Evolutionary conservation across 495 filamentous ascomycete species (phyloP).

Genomic region (Aspergillus ellipticus): DNA sequence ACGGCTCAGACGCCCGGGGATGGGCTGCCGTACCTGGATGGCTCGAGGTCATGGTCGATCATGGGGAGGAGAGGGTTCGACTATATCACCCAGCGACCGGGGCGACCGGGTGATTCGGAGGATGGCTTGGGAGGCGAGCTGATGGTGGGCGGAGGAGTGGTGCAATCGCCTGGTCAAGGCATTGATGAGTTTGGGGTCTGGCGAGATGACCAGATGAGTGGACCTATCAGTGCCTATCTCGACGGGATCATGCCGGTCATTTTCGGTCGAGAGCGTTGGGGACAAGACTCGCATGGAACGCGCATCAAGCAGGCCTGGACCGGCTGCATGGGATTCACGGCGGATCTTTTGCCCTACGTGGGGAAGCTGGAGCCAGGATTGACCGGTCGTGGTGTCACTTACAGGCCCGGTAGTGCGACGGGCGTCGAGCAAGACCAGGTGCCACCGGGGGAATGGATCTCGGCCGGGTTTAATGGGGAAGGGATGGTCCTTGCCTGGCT

Average conservation of each 20-base stretch:
- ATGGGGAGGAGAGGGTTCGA: slow-evolving; percentile 66
- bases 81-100: slow-evolving; percentile 69
- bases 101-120: slow-evolving; percentile 11
- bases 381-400: neutral
- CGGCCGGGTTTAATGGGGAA: neutral
- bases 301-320: slow-evolving; percentile 66
- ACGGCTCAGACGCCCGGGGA: slow-evolving; percentile 58
- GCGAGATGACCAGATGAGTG: slow-evolving; percentile 28
- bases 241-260: slow-evolving; percentile 23
- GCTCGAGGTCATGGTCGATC: slow-evolving; percentile 35
- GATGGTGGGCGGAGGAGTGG: slow-evolving; percentile 63
- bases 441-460: neutral
- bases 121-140: slow-evolving; percentile 46
- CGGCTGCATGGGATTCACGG: slow-evolving; percentile 74
- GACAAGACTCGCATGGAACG: slow-evolving; percentile 27
- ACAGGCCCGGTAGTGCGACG: neutral
- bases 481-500: slow-evolving; percentile 1
- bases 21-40: slow-evolving; percentile 26
- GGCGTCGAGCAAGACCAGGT: neutral
- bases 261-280: slow-evolving; percentile 35
- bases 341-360: neutral
- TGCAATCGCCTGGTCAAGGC: slow-evolving; percentile 42
- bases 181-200: slow-evolving; percentile 43
- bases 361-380: neutral
- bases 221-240: slow-evolving; percentile 27